Base-by-base conservation (phyloP, 1,139 yeast species). In the Saccharomyces pastorianus region DNA sequence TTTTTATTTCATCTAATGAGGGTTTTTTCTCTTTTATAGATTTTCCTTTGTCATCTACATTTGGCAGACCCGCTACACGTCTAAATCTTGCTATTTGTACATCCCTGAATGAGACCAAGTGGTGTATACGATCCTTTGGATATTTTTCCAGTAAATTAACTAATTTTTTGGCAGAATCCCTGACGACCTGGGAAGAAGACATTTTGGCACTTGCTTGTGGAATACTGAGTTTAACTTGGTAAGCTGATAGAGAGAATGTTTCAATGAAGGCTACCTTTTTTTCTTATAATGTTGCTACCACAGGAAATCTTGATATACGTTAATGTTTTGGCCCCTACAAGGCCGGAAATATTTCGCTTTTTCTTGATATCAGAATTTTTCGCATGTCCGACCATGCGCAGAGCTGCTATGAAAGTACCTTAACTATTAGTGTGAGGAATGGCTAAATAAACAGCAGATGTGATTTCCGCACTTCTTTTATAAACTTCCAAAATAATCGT, bases 61-160 rank as follows among this genome's bases (percentile, higher is more conserved):
- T 38, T 17, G 44, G 44, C 3, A 38, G 7, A 4, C 80, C 80
- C 2, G 81, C 81, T 11, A 79, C 66, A 25, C 73, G 71, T 61
- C 76, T 73, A 55, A 76, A 78, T 64, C 89, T 69, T 75, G 76
- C 82, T 41, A 85, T 71, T 67, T 85, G 93, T 0, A 78, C 66
- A 46, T 81, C 84, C 63, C 82, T 85, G 70, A 85, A 84, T 8
- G 88, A 83, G 0, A 85, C 80, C 61, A 83, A 76, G 64, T 84
- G 88, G 61, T 78, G 78, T 56, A 86, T 75, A 57, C 83, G 77
- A 61, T 85, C 93, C 60, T 80, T 77, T 20, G 93, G 95, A 32
- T 78, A 66, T 47, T 65, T 69, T 53, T 78, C 78, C 25, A 79
- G 61, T 3, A 74, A 61, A 29, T 67, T 66, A 8, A 79, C 74